A percentile compares a stretch with the other conserved stretches of the same genome.
Conservation (phyloP, 331 rosid genomes). For the Rosa hybrid region DNA sequence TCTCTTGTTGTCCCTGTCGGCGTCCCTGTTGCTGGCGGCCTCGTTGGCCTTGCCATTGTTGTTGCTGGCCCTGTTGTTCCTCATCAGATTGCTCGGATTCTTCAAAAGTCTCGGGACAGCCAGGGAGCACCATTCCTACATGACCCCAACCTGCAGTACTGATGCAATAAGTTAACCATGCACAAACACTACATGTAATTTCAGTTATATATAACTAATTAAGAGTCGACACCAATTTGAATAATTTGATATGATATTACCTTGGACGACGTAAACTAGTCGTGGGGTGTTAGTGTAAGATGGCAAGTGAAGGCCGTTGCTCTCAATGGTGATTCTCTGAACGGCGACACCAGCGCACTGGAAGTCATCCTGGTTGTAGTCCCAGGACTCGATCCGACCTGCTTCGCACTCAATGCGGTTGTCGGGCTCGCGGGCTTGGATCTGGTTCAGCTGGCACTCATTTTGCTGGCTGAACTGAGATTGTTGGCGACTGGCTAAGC, state of each 20-base stretch:
- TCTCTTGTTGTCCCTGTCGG: neutral
- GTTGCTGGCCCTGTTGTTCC: neutral
- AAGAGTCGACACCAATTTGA: no score
- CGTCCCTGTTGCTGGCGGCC: neutral
- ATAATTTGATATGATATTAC: conserved; percentile 13
- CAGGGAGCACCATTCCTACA: conserved; percentile 39
- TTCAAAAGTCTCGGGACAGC: conserved; percentile 55
- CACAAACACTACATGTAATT: neutral
- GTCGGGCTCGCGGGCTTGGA: conserved; percentile 57
- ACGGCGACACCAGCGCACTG: conserved; percentile 54
- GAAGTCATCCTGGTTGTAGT: conserved; percentile 45
- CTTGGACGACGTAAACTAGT: conserved; percentile 37
- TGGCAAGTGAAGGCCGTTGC: conserved; percentile 71
- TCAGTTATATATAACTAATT: neutral
- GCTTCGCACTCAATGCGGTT: conserved; percentile 45
- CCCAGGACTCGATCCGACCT: conserved; percentile 58
- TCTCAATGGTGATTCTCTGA: conserved; percentile 33
- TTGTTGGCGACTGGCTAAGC: conserved; percentile 43
- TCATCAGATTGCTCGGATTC: conserved; percentile 23
- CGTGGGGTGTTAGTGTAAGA: conserved; percentile 47
- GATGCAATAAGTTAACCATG: neutral
- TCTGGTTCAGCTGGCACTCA: conserved; percentile 51
- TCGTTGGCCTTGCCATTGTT: neutral
- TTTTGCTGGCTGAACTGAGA: conserved; percentile 14
- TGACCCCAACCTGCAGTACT: conserved; percentile 36